Evolutionary conservation across 441 rosid species (phyloP), one percentile per base, ranked within the genome.

Genomic region (Arabidopsis lyrata): DNA sequence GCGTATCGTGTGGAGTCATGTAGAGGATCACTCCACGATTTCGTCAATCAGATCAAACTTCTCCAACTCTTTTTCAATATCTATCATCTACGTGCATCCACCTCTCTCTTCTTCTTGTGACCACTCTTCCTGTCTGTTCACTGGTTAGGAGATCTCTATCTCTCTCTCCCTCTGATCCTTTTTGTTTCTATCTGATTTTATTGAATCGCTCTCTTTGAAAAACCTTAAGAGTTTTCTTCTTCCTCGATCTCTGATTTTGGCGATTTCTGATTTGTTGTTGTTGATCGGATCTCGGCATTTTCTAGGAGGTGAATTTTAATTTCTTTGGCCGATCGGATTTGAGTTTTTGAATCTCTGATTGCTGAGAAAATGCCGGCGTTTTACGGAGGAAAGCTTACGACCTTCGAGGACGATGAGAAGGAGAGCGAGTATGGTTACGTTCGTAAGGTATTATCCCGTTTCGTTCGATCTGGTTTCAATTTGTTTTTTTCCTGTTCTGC

Each of bases 351-450:
- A 55, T 76, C 75, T 70, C 38, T 55, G 66, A 12, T 47, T 35
- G 75, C 47, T 29, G 50, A 8, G 36, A 86, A 83, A 79, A 96
- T 96, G 98, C 92, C 98, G 78, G 80, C 98, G 8, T 89, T 83
- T 55, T 89, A 96, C 82, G 96, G 90, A 83, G 91, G 89, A 38
- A 86, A 94, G 63, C 78, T 96, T 79, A 96, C 98, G 18, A 90
- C 99, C 16, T 96, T 96, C 70, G 99, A 96, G 81, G 99, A 96
- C 66, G 79, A 90, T 36, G 97, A 96, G 87, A 93, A 93, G 83
- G 99, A 96, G 88, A 93, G 98, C 85, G 97, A 96, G 87, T 93
- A 89, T 74, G 98, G 99, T 66, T 92, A 93, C 64, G 96, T 96
- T 74, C 99, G 98, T 65, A 93, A 96, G 97, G 99, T 96, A 70